These are phyloP conservation scores for Candida peoriensis DNA, from an alignment of 805 yeast species.

Conservation along the genomic window DNA sequence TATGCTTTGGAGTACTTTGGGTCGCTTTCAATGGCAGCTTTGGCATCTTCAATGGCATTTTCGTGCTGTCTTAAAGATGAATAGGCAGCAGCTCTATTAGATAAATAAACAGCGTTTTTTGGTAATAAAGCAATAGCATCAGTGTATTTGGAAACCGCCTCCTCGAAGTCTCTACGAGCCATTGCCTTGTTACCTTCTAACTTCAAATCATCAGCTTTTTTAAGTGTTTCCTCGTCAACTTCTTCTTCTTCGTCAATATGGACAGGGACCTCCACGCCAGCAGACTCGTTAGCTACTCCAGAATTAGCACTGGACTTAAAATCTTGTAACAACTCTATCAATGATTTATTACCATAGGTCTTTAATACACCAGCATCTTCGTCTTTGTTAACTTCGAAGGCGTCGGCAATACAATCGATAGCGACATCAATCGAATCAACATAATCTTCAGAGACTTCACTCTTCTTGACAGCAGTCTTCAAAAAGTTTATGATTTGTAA, in stretches of 20 bases:
- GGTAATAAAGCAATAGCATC: slow-evolving; percentile 70
- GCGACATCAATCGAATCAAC: slow-evolving; percentile 91
- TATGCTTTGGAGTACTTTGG: slow-evolving; percentile 87
- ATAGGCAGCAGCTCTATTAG: slow-evolving; percentile 96
- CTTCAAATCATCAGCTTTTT: slow-evolving; percentile 80
- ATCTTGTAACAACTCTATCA: slow-evolving; percentile 39
- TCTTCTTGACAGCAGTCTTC: slow-evolving; percentile 49
- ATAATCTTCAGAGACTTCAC: slow-evolving; percentile 70
- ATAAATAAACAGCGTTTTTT: slow-evolving; percentile 74
- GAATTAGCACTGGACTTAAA: slow-evolving; percentile 10
- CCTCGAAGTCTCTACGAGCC: slow-evolving; percentile 66
- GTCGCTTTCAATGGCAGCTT: slow-evolving; percentile 71
- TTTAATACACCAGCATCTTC: slow-evolving; percentile 30
- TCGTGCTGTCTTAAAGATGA: slow-evolving; percentile 72
- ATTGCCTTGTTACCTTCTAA: slow-evolving; percentile 85
- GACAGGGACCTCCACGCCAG: slow-evolving; percentile 33
- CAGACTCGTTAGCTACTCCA: slow-evolving; percentile 21
- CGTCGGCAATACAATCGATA: slow-evolving; percentile 85
- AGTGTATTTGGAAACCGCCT: slow-evolving; percentile 74
- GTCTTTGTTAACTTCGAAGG: slow-evolving; percentile 63
- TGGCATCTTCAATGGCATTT: slow-evolving; percentile 78
- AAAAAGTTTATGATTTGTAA: slow-evolving; percentile 71
- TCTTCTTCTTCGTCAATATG: slow-evolving; percentile 39
- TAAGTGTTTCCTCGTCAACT: slow-evolving; percentile 47
- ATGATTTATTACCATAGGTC: slow-evolving; percentile 40